phyloP scores from a whole-genome alignment of 1,139 yeast genomes.

The Debaryomyces psychrophilus region DNA sequence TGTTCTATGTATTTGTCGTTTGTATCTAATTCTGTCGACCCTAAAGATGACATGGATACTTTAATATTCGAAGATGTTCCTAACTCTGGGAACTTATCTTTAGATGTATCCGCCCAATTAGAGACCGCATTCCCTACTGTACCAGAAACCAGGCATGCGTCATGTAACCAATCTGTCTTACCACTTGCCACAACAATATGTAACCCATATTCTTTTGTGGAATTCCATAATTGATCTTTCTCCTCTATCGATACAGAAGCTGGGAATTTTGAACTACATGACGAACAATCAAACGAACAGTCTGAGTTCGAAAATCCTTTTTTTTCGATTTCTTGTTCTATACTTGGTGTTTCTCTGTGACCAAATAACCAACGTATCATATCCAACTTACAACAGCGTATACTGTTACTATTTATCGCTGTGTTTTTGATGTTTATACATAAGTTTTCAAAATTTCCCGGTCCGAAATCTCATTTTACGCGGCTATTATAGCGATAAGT shows the following conservation, averaged over 20 bases:
- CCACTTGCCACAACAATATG: slow-evolving; percentile 86
- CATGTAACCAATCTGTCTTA: slow-evolving; percentile 80
- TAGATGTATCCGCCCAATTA: slow-evolving; percentile 43
- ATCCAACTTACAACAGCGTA: too few species aligned
- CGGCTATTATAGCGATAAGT: background rate
- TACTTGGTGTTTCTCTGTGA: background rate
- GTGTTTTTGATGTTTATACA: background rate
- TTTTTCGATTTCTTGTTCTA: slow-evolving; percentile 25
- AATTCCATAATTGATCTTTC: slow-evolving; percentile 62
- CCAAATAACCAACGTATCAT: slow-evolving; percentile 6
- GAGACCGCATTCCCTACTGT: slow-evolving; percentile 56
- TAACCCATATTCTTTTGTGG: slow-evolving; percentile 67
- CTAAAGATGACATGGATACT: slow-evolving; percentile 56
- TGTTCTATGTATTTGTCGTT: slow-evolving; percentile 46
- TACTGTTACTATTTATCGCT: too few species aligned
- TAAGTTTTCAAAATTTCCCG: background rate
- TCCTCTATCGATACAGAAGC: slow-evolving; percentile 56
- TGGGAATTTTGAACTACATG: slow-evolving; percentile 59
- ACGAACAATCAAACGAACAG: slow-evolving; percentile 53
- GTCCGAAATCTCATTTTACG: background rate
- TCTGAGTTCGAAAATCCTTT: slow-evolving; percentile 47
- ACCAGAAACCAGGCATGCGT: slow-evolving; percentile 59
- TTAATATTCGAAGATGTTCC: slow-evolving; percentile 36
- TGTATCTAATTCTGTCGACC: slow-evolving; percentile 38
- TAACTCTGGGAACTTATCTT: slow-evolving; percentile 20